Evolutionary conservation across 495 filamentous ascomycete species (phyloP).

Genomic region (Rusavskia elegans): DNA sequence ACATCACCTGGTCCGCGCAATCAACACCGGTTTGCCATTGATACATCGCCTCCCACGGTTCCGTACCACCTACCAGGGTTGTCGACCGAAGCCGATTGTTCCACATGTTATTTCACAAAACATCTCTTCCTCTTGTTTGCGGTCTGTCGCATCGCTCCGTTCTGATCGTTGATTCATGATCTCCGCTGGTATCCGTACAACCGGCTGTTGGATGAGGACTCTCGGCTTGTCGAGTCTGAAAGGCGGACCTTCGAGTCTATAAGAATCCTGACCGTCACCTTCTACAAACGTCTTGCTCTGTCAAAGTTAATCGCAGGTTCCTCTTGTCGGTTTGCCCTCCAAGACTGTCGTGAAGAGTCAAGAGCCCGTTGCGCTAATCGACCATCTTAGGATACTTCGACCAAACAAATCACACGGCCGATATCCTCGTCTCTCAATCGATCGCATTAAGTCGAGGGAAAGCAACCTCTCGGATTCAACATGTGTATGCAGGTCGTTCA

Average conservation of each 20-base stretch:
- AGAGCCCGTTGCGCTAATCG: no score
- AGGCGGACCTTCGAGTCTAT: not conserved
- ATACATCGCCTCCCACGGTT: not conserved
- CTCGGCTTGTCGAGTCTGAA: not conserved
- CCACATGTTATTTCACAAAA: not conserved
- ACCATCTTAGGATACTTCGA: no score
- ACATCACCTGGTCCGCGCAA: not conserved
- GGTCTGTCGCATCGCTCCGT: not conserved
- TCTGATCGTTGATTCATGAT: not conserved
- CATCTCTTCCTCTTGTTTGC: not conserved
- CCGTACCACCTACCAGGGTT: not conserved
- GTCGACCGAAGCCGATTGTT: not conserved
- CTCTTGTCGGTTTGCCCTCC: no score
- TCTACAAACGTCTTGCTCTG: not conserved
- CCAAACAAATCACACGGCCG: no score
- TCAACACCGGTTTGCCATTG: not conserved
- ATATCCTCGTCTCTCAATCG: no score
- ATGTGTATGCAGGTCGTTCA: slow-evolving; percentile 11
- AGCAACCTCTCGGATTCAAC: not conserved
- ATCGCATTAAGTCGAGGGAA: no score
- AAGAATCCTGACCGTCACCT: not conserved
- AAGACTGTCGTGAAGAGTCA: no score
- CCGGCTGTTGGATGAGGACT: not conserved
- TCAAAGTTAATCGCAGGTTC: not conserved
- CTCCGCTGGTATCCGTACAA: not conserved